phyloP scores from a whole-genome alignment of 2,329 filamentous ascomycete genomes.

The Beauveria bassiana region DNA sequence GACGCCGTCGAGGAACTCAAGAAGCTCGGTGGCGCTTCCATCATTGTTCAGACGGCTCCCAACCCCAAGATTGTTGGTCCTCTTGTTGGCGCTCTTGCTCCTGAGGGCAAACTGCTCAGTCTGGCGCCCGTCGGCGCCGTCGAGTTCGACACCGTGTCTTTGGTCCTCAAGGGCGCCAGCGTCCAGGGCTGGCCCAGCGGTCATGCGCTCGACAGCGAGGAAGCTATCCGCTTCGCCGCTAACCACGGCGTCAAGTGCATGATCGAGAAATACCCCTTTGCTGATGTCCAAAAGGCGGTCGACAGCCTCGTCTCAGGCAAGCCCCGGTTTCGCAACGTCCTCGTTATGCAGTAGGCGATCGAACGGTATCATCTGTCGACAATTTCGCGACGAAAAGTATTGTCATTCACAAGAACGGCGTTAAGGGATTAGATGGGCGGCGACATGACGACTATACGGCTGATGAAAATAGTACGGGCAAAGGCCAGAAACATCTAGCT shows the following conservation, averaged over 20 bases:
- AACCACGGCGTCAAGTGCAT: conserved; percentile 56
- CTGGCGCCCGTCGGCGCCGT: conserved; percentile 43
- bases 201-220: conserved; percentile 53
- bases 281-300: conserved; percentile 37
- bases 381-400: no score
- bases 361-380: not conserved
- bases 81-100: conserved; percentile 45
- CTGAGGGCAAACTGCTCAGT: conserved; percentile 51
- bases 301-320: conserved; percentile 33
- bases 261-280: conserved; percentile 56
- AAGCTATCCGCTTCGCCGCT: conserved; percentile 59
- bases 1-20: conserved; percentile 41
- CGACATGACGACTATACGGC: not conserved
- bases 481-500: not conserved
- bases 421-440: not conserved
- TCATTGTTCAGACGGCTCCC: conserved; percentile 57
- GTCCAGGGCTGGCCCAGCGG: conserved; percentile 59
- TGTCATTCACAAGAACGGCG: not conserved
- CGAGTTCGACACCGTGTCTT: conserved; percentile 32
- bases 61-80: conserved; percentile 46
- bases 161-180: conserved; percentile 45
- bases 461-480: not conserved
- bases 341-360: conserved; percentile 28
- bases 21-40: conserved; percentile 51
- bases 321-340: conserved; percentile 38